Evolutionary conservation across 495 filamentous ascomycete genomes (phyloP), one percentile per base, ranked within the genome.

Genomic region (Hypoxylon fragiforme): DNA sequence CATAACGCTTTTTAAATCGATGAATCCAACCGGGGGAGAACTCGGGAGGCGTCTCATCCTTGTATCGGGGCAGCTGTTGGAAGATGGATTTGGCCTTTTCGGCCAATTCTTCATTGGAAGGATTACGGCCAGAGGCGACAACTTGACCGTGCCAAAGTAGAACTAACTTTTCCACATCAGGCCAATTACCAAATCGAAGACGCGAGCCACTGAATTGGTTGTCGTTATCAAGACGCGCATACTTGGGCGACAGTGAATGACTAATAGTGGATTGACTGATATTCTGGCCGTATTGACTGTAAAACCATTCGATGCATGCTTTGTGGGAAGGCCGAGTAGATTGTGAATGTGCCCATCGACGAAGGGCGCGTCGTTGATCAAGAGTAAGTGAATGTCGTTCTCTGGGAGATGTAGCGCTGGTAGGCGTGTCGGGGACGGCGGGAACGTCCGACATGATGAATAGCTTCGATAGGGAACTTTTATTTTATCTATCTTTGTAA

Each of bases 11-110:
- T 65, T 79, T 79, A 61, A 79, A 79, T 30, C 76, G 70, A 44
- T 79, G 76, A 36, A 79, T 79, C 76, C 76, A 79, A n/a, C 76
- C 76, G 1, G 76, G 76, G 1, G 74, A 77, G 62, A 79, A 79
- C 64, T 79, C 76, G 19, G 76, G 76, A 9, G 76, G 60, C 0
- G 49, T 36, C 39, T 79, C 74, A 39, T 76, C 76, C 55, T 77
- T 78, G 66, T 79, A 79, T 12, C 76, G 74, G 22, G 74, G 75
- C 5, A 79, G 64, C 39, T 72, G 69, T 20, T 65, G 58, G 57
- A 77, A 79, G 62, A 79, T 77, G 28, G 55, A 43, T 50, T 78
- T 79, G 37, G 76, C 76, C 57, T 79, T 79, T 18, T 78, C 76
- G 44, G 75, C 75, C 12, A 79, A 69, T 55, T 79, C 76, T 28